Evolutionary conservation across 106 monocot species (phyloP).

Genomic region (Allium fistulosum): DNA sequence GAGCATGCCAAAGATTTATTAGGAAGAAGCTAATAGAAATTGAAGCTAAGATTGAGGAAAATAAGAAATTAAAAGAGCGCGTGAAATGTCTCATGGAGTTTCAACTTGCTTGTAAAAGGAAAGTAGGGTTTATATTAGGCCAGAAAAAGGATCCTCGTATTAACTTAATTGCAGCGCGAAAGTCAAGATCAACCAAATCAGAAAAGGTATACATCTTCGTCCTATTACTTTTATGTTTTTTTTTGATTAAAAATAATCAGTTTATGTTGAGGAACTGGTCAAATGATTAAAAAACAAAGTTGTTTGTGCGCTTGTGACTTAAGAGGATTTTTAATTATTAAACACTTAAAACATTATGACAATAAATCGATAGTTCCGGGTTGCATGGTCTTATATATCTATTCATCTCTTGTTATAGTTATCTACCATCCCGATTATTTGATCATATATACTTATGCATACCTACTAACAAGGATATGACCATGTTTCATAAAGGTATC

Average conservation of each 20-base stretch:
- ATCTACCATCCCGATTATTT: too few species aligned
- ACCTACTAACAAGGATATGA: too few species aligned
- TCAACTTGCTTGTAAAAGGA: slow-evolving; percentile 46
- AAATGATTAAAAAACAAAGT: too few species aligned
- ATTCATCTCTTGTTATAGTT: too few species aligned
- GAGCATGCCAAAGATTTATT: slow-evolving; percentile 72
- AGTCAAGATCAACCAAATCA: slow-evolving; percentile 1
- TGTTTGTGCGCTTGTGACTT: too few species aligned
- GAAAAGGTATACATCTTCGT: slow-evolving; percentile 23
- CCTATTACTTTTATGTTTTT: background rate
- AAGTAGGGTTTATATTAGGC: slow-evolving; percentile 17
- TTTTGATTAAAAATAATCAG: background rate
- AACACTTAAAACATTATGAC: too few species aligned
- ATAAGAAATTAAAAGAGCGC: slow-evolving; percentile 60
- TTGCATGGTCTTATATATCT: too few species aligned
- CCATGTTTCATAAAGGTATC: too few species aligned
- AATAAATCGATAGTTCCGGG: too few species aligned
- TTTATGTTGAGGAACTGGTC: background rate
- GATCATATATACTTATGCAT: too few species aligned
- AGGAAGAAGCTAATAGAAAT: slow-evolving; percentile 81
- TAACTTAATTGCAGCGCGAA: slow-evolving; percentile 56
- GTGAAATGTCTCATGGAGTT: slow-evolving; percentile 82
- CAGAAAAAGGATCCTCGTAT: slow-evolving; percentile 76
- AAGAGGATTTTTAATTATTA: too few species aligned
- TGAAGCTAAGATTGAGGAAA: slow-evolving; percentile 83